Evolutionary conservation across 148 eudicot genomes (phyloP), one percentile per base, ranked within the genome.

Genomic region (Amaranthus cruentus): DNA sequence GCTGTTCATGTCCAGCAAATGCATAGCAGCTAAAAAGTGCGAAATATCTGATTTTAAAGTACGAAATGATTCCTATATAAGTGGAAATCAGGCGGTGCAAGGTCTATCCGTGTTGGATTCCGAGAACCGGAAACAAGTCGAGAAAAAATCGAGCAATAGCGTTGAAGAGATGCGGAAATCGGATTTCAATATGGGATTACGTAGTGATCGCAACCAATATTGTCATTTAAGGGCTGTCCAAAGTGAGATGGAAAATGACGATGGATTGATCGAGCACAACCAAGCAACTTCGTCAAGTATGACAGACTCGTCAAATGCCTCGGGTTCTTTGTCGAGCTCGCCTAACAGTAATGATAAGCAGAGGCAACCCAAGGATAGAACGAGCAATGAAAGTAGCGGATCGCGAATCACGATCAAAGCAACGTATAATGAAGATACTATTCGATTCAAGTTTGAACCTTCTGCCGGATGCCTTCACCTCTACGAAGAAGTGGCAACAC

Each of bases 371-470:
- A 81, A 80, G 68, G 48, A 28, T 6, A 84, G 62, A 44, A 68
- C 66, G 4, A 72, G 58, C 42, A 64, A 6, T 44, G 83, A 75
- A 9, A 89, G 88, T 7, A 71, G 63, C 10, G 87, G 82, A 2
- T 80, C 88, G 43, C 88, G 82, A 76, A 82, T 91, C 14, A 79
- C 87, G 3, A 82, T 88, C 3, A 94, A 94, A 80, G 98, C 88
- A 72, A 85, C 87, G 8, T 91, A 88, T 46, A 84, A 71, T 11
- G 97, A 88, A 46, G 97, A 94, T 63, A 89, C 83, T 2, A 69
- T 94, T 5, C 83, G 98, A 55, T 94, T 94, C 78, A 94, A 94
- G 64, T 87, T 91, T 48, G 90, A 89, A 55, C 85, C 88, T 28
- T 66, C 77, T 54, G 63, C 76, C 1, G 96, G 98, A 47, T 91